A percentile compares a stretch with the other conserved stretches of the same genome.
Evolutionary conservation across 1,284 basidiomycete genomes (phyloP).

Genomic region (Tilletia caries): DNA sequence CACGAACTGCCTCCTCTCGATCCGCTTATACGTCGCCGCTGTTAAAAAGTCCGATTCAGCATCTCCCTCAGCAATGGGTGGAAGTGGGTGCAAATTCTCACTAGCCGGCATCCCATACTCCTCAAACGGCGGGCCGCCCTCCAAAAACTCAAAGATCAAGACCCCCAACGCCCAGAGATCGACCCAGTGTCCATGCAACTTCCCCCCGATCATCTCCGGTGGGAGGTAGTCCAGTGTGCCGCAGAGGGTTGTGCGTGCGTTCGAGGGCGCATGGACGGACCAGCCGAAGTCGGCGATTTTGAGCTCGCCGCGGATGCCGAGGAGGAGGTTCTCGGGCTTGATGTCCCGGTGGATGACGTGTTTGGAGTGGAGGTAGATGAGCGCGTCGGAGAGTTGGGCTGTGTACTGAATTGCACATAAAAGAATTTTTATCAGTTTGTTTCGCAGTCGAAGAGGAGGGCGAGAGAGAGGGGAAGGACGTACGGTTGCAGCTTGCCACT

Average conservation of each 20-base stretch:
- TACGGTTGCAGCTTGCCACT: constrained; percentile 70
- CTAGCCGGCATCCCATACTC: constrained; percentile 67
- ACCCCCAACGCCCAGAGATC: constrained; percentile 98
- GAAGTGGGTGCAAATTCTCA: constrained; percentile 50
- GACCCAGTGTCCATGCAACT: constrained; percentile 79
- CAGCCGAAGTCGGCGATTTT: constrained; percentile 99
- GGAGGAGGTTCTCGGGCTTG: constrained; percentile 93
- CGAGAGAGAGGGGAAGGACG: constrained; percentile 25
- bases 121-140: constrained; percentile 90
- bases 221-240: constrained; percentile 96
- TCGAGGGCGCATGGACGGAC: constrained; percentile 94
- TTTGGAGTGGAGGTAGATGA: constrained; percentile 87
- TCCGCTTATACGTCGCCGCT: constrained; percentile 41
- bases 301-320: constrained; percentile 92
- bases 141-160: constrained; percentile 88
- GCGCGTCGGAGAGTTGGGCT: constrained; percentile 96
- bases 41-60: background rate
- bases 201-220: constrained; percentile 95
- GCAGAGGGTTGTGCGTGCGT: constrained; percentile 81
- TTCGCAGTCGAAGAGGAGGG: background rate
- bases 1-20: constrained; percentile 42
- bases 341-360: constrained; percentile 99
- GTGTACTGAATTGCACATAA: constrained; percentile 65
- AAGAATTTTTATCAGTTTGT: background rate
- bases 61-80: background rate